phyloP scores from a whole-genome alignment of 495 filamentous ascomycete species.

The Penicillium antarcticum region DNA sequence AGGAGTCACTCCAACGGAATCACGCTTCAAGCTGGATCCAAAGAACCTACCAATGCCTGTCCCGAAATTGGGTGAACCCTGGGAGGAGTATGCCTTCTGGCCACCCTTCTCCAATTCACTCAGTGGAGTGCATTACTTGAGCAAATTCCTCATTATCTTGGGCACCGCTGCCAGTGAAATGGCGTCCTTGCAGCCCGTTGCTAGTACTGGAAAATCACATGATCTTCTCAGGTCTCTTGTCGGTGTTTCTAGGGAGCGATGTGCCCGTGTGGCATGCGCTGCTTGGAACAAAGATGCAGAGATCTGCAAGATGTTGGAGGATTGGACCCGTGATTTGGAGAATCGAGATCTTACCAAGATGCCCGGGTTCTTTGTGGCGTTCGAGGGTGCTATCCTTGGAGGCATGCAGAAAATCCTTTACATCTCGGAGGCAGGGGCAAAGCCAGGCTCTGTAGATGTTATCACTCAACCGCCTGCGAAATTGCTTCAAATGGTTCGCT shows the following conservation, averaged over 20 bases:
- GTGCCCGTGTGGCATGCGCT: slow-evolving; percentile 71
- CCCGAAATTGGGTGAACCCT: slow-evolving; percentile 70
- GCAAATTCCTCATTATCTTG: slow-evolving; percentile 72
- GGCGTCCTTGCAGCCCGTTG: slow-evolving; percentile 65
- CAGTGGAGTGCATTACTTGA: slow-evolving; percentile 81
- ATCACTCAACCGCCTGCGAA: slow-evolving; percentile 80
- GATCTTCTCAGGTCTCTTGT: slow-evolving; percentile 72
- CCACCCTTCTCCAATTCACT: slow-evolving; percentile 88
- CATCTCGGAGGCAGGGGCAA: slow-evolving; percentile 75
- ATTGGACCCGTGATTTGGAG: slow-evolving; percentile 80
- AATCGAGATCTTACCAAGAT: slow-evolving; percentile 83
- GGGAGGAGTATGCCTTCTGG: slow-evolving; percentile 98
- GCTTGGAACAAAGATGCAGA: slow-evolving; percentile 89
- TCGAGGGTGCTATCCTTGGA: slow-evolving; percentile 70
- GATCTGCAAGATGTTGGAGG: slow-evolving; percentile 82
- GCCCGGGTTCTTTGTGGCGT: slow-evolving; percentile 75
- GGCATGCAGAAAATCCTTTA: slow-evolving; percentile 95
- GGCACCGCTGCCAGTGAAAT: slow-evolving; percentile 85
- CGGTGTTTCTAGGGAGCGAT: slow-evolving; percentile 76
- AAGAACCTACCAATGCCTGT: slow-evolving; percentile 75
- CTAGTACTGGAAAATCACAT: slow-evolving; percentile 50
- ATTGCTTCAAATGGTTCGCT: slow-evolving; percentile 77
- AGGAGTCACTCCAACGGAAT: slow-evolving; percentile 53
- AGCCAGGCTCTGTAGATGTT: slow-evolving; percentile 65
- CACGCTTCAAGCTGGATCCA: slow-evolving; percentile 73